Percentiles rank a stretch among this genome's conserved stretches.
Evolutionary conservation across 163 green algal genomes (phyloP).

Genomic region (Chlorella variabilis): DNA sequence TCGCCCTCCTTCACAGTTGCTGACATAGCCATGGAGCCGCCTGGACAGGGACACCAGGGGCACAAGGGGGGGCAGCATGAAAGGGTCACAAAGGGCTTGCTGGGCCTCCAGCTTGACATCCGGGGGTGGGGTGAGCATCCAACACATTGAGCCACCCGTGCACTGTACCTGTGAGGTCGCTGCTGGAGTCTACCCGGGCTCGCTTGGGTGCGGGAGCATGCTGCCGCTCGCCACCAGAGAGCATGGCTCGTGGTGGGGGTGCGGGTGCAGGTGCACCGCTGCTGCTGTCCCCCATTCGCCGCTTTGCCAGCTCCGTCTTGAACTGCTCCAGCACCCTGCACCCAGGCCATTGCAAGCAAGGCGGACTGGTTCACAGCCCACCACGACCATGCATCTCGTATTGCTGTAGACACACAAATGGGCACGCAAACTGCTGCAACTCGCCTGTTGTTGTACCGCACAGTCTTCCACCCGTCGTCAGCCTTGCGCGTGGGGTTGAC

Average conservation of each 20-base stretch:
- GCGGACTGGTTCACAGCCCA: background rate
- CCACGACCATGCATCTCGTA: background rate
- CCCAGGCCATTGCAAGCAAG: background rate
- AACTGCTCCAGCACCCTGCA: conserved; percentile 64
- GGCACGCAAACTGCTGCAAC: background rate
- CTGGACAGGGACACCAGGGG: background rate
- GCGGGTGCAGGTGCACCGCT: background rate
- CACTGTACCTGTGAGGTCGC: conserved; percentile 13
- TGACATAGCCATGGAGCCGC: conserved; percentile 7
- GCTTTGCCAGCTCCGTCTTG: conserved; percentile 54
- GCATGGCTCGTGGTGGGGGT: background rate
- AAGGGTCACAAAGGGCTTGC: too few species aligned
- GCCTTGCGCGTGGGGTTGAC: conserved; percentile 85
- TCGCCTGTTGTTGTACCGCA: conserved; percentile 81
- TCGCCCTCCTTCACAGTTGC: conserved; percentile 12
- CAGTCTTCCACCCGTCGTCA: conserved; percentile 91
- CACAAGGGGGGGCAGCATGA: too few species aligned
- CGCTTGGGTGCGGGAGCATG: background rate
- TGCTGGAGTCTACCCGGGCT: background rate
- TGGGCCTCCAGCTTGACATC: too few species aligned
- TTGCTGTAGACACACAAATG: background rate
- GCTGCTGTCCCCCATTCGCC: conserved; percentile 18
- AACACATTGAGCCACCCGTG: too few species aligned
- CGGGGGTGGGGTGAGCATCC: too few species aligned
- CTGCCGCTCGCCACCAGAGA: background rate